These are phyloP conservation scores for Chiua sp. DNA, from an alignment of 1,284 basidiomycete species.

Conservation along the genomic window DNA sequence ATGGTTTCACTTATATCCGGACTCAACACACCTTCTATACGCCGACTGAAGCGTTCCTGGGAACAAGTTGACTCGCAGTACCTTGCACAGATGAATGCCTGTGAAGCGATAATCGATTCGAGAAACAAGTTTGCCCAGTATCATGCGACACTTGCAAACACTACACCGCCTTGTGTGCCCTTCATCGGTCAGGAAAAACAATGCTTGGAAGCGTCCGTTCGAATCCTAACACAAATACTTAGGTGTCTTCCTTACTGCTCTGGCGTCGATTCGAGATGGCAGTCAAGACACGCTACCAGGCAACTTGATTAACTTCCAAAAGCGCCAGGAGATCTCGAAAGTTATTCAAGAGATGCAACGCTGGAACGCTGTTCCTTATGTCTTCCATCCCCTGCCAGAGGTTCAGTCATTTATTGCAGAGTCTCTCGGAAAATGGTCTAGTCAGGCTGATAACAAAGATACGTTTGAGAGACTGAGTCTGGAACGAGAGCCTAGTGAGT, in stretches of 20 bases:
- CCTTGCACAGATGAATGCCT: conserved; percentile 69
- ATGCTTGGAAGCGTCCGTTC: not conserved
- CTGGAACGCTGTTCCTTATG: conserved; percentile 93
- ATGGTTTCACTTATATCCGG: conserved; percentile 97
- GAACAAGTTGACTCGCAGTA: conserved; percentile 81
- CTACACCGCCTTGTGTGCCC: conserved; percentile 95
- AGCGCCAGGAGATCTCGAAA: conserved; percentile 92
- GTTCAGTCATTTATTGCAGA: conserved; percentile 83
- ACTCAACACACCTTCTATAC: conserved; percentile 92
- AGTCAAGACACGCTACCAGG: conserved; percentile 87
- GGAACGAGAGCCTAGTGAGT: conserved; percentile 87
- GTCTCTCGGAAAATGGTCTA: conserved; percentile 70
- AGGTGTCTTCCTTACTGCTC: conserved; percentile 95
- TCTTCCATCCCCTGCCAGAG: conserved; percentile 72
- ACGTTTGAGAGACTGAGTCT: conserved; percentile 88
- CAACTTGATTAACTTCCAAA: conserved; percentile 94
- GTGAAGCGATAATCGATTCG: conserved; percentile 86
- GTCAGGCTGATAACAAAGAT: conserved; percentile 65
- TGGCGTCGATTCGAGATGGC: conserved; percentile 98
- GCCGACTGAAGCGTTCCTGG: conserved; percentile 95
- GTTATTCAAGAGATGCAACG: conserved; percentile 96
- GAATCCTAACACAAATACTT: conserved; percentile 4
- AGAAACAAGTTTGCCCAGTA: conserved; percentile 96
- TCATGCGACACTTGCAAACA: conserved; percentile 81
- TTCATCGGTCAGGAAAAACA: conserved; percentile 79